phyloP scores from a whole-genome alignment of 1,139 yeast genomes.

The Spathaspora sp. region DNA sequence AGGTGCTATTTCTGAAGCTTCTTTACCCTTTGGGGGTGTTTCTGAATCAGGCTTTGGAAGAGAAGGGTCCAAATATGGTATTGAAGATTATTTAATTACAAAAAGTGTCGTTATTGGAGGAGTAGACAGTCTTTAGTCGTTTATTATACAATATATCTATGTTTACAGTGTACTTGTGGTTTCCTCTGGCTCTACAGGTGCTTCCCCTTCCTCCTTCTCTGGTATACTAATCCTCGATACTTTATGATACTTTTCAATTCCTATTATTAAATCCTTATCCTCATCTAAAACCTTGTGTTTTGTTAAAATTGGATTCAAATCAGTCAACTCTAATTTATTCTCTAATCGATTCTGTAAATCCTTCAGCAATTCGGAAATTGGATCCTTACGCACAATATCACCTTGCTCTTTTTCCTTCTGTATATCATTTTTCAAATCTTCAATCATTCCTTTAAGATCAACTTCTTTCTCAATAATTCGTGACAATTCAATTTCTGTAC shows the following conservation, averaged over 20 bases:
- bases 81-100: conserved; percentile 40
- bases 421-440: conserved; percentile 21
- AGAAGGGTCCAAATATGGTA: conserved; percentile 47
- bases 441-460: conserved; percentile 18
- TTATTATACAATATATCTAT: not conserved
- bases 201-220: not conserved
- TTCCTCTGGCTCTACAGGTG: not conserved
- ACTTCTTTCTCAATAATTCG: conserved; percentile 22
- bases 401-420: conserved; percentile 11
- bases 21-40: conserved; percentile 49
- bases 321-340: conserved; percentile 7
- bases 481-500: conserved; percentile 15
- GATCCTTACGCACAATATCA: conserved; percentile 3
- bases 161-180: not conserved
- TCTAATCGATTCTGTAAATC: conserved; percentile 8
- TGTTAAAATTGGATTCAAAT: conserved; percentile 1
- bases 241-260: not conserved
- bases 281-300: not conserved
- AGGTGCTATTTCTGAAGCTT: conserved; percentile 45
- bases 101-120: conserved; percentile 27
- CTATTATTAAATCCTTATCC: not conserved
- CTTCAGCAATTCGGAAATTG: conserved; percentile 7
- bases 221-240: not conserved
- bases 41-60: conserved; percentile 49
- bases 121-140: not conserved